phyloP scores from a whole-genome alignment of 371 early-diverging fungal species.

The Mucor indicus region DNA sequence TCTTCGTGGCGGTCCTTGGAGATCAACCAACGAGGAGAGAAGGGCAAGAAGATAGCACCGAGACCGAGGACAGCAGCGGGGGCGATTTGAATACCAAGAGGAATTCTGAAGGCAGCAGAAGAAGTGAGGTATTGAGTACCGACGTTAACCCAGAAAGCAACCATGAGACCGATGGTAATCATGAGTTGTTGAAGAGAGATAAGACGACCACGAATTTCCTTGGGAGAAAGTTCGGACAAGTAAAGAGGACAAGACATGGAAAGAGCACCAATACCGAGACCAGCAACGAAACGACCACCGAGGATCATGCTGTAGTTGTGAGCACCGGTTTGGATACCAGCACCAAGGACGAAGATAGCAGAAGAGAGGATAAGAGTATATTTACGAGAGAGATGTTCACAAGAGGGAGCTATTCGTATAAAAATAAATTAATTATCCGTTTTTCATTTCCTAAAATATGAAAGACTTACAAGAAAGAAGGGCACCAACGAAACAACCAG shows the following conservation, averaged over 20 bases:
- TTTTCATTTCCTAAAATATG: background rate
- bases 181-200: conserved; percentile 47
- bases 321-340: conserved; percentile 55
- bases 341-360: conserved; percentile 37
- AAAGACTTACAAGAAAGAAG: conserved; percentile 38
- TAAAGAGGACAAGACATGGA: conserved; percentile 62
- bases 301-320: conserved; percentile 51
- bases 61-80: conserved; percentile 44
- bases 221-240: conserved; percentile 59
- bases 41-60: conserved; percentile 55
- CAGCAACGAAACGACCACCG: conserved; percentile 70
- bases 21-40: conserved; percentile 61
- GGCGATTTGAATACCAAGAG: conserved; percentile 49
- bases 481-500: conserved; percentile 52
- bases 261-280: conserved; percentile 77
- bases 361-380: conserved; percentile 33
- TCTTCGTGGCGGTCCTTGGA: conserved; percentile 68
- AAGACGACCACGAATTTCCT: conserved; percentile 50
- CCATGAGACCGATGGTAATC: conserved; percentile 49
- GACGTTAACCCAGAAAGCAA: conserved; percentile 47
- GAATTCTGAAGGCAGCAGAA: conserved; percentile 47
- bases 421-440: background rate
- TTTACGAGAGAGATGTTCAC: conserved; percentile 43
- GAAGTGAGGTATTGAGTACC: conserved; percentile 28
- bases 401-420: conserved; percentile 26